Conservation (phyloP, 2,329 filamentous ascomycete species). For the Basipetospora chlamydospora region DNA sequence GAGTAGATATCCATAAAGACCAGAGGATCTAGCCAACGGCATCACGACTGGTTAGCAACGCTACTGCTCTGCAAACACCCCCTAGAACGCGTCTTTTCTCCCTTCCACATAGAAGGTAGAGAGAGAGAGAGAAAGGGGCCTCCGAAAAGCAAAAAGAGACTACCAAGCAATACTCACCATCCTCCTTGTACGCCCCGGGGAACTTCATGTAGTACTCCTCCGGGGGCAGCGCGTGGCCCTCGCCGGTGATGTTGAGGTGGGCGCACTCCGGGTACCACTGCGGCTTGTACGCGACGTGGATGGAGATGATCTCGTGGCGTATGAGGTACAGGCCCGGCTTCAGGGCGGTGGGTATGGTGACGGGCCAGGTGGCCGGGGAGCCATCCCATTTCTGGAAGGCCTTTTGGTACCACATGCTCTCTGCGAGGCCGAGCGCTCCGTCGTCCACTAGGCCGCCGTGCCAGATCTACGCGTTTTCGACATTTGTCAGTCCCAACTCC, state of each 20-base stretch:
- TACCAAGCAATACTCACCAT: not conserved
- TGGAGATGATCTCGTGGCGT: conserved; percentile 40
- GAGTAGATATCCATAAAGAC: conserved; percentile 5
- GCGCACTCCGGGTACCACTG: conserved; percentile 44
- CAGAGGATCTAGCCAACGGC: not conserved
- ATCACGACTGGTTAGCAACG: too few relatives aligned
- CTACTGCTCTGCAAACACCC: too few relatives aligned
- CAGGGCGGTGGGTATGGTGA: conserved; percentile 30
- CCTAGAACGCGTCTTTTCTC: too few relatives aligned
- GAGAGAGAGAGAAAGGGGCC: not conserved
- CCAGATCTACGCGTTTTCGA: conserved; percentile 3
- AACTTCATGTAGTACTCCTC: conserved; percentile 1
- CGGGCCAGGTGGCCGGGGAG: conserved; percentile 32
- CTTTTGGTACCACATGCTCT: conserved; percentile 4
- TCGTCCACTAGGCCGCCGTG: conserved; percentile 3
- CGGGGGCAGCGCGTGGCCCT: conserved; percentile 15
- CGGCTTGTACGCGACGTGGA: conserved; percentile 30
- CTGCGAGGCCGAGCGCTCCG: conserved; percentile 1
- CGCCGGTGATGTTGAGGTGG: conserved; percentile 44
- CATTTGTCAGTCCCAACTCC: not conserved
- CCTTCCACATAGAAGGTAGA: too few relatives aligned
- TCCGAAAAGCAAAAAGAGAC: too few relatives aligned
- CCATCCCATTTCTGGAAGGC: conserved; percentile 28
- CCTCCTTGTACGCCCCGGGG: conserved; percentile 3
- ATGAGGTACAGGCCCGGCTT: conserved; percentile 37